Evolutionary conservation across 176 grass and related monocot species (phyloP), one percentile per base, ranked within the genome.

Genomic region (Oryza nivara): DNA sequence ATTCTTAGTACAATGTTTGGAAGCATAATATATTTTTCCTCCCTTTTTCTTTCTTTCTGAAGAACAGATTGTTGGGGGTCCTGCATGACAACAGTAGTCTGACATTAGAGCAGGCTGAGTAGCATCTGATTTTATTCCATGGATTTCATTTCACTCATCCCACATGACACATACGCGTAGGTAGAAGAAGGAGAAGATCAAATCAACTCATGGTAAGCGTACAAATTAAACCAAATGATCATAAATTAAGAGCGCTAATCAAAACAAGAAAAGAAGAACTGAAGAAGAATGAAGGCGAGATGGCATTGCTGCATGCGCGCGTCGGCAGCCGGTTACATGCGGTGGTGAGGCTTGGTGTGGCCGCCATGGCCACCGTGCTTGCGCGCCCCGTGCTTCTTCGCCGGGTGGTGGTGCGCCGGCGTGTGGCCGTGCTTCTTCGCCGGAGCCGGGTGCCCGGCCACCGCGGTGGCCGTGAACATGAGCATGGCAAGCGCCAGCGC

Each of bases 381-480:
- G n/a, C 41, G 60, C 58, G 22, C 5, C 40, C 3, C 45, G 40
- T 79, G 76, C 76, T 66, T 65, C 60, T 65, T 45, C 20, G 13
- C 22, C 58, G 49, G 49, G 49, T 22, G 38, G 38, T 48, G 45
- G 11, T 43, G 76, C 35, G 6, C 6, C 40, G 40, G 19, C 52
- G 52, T 7, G 16, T 47, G 19, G 20, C 7, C 41, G n/a, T 73
- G 70, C 9, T 47, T 47, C 40, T 65, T 44, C 76, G 38, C 76
- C 20, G n/a, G n/a, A 13, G 76, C 11, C 7, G 38, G 35, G 76
- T 46, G 38, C n/a, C 17, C 75, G 17, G 17, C 20, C 30, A 32
- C 30, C 15, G 47, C 20, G 4, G 75, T 28, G 75, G 40, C 76
- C 40, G 60, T 79, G 60, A 79, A 47, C 76, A 79, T 79, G 22